Evolutionary conservation across 1,284 basidiomycete genomes (phyloP).

Genomic region (Cryptococcus sp.): DNA sequence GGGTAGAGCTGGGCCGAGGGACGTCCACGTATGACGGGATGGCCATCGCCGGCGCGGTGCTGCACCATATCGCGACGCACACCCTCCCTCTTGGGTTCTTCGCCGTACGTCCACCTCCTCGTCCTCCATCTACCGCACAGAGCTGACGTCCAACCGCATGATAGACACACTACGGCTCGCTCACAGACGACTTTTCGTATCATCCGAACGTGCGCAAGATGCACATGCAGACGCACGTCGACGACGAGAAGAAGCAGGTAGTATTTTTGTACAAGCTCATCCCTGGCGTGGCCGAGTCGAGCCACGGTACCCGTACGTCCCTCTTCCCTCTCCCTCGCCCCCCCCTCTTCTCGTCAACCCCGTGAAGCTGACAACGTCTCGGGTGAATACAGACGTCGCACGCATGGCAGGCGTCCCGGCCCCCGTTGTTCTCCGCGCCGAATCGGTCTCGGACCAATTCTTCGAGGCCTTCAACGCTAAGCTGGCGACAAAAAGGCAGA

Average conservation of each 20-base stretch:
- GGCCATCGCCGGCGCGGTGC: constrained; percentile 91
- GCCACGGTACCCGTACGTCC: constrained; percentile 71
- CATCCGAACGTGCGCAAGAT: constrained; percentile 90
- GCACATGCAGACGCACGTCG: constrained; percentile 90
- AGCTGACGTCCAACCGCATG: constrained; percentile 3
- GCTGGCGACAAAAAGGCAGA: constrained; percentile 63
- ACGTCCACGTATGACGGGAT: constrained; percentile 72
- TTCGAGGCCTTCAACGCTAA: constrained; percentile 77
- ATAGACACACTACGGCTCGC: constrained; percentile 51
- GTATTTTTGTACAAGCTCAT: constrained; percentile 92
- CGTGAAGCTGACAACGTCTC: not conserved
- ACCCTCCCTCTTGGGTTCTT: constrained; percentile 70
- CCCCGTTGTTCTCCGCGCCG: constrained; percentile 72
- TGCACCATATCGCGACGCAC: constrained; percentile 87
- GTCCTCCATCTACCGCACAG: not conserved
- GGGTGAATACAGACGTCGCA: constrained; percentile 60
- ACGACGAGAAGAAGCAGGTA: constrained; percentile 76
- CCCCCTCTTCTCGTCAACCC: too few species aligned
- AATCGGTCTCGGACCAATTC: constrained; percentile 81
- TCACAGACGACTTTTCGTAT: constrained; percentile 58
- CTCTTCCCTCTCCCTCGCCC: not conserved
- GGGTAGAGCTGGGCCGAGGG: constrained; percentile 73
- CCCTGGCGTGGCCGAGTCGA: constrained; percentile 80
- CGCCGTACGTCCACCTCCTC: constrained; percentile 48
- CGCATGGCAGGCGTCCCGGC: constrained; percentile 75